phyloP scores from a whole-genome alignment of 192 early-diverging fungal species.

The Mortierella alpina region DNA sequence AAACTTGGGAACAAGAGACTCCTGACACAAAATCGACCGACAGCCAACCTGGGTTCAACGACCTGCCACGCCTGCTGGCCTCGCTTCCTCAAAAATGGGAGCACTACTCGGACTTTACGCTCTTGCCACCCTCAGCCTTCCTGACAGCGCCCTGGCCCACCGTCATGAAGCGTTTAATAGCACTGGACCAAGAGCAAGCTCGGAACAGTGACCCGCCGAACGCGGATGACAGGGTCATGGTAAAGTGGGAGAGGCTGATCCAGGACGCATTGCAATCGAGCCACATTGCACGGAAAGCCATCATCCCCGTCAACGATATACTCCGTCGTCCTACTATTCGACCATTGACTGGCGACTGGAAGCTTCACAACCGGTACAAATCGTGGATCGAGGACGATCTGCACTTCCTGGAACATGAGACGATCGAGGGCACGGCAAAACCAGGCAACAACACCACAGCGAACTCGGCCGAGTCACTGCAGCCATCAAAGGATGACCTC shows the following conservation, averaged over 20 bases:
- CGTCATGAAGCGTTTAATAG: conserved; percentile 11
- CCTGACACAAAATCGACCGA: background rate
- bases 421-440: background rate
- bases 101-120: conserved; percentile 52
- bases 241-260: conserved; percentile 21
- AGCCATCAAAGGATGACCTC: conserved; percentile 15
- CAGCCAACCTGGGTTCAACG: background rate
- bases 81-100: conserved; percentile 57
- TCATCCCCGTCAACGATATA: conserved; percentile 53
- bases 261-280: conserved; percentile 26
- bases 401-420: conserved; percentile 21
- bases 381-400: conserved; percentile 36
- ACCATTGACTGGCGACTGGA: conserved; percentile 52
- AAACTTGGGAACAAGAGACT: background rate
- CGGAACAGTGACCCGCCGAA: background rate
- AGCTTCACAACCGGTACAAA: conserved; percentile 43
- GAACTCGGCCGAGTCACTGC: too few relatives aligned
- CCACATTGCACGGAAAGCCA: conserved; percentile 52
- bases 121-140: conserved; percentile 47
- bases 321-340: conserved; percentile 52
- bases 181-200: conserved; percentile 16
- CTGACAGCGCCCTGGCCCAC: conserved; percentile 24
- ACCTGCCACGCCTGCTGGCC: conserved; percentile 25
- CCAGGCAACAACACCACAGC: background rate
- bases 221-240: conserved; percentile 1